These are phyloP conservation scores for Nitzschia putrida DNA, from an alignment of 108 stramenopile genomes.

Conservation along the genomic window DNA sequence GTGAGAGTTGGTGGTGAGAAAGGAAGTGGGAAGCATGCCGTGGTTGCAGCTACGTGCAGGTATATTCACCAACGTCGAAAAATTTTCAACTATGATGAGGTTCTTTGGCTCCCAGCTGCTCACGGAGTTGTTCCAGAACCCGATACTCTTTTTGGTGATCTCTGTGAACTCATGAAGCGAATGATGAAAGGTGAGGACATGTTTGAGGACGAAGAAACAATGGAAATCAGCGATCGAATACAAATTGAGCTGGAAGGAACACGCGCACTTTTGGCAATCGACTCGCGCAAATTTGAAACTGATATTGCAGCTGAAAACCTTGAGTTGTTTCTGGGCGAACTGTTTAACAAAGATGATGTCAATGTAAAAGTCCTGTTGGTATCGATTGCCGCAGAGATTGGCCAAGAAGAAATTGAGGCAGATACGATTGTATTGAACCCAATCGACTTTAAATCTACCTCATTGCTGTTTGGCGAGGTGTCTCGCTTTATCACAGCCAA, in stretches of 20 bases:
- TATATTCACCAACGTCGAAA: slow-evolving; percentile 30
- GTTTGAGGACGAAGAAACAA: slow-evolving; percentile 31
- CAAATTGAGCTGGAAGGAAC: slow-evolving; percentile 35
- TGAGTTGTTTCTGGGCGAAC: slow-evolving; percentile 28
- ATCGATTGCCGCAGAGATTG: slow-evolving; percentile 6
- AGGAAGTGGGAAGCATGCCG: slow-evolving; percentile 54
- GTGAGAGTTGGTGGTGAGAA: slow-evolving; percentile 52
- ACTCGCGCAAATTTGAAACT: slow-evolving; percentile 26
- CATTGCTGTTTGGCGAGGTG: slow-evolving; percentile 33
- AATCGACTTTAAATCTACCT: slow-evolving; percentile 38
- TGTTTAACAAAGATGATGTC: slow-evolving; percentile 23
- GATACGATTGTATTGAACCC: slow-evolving; percentile 26
- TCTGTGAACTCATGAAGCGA: slow-evolving; percentile 20
- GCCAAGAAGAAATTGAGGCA: slow-evolving; percentile 13
- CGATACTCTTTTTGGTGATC: slow-evolving; percentile 37
- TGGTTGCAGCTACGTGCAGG: slow-evolving; percentile 30
- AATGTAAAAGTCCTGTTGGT: slow-evolving; percentile 36
- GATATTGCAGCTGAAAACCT: slow-evolving; percentile 26
- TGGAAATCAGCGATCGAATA: slow-evolving; percentile 36
- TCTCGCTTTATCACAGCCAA: slow-evolving; percentile 44
- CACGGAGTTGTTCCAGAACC: slow-evolving; percentile 29
- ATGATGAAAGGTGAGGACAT: slow-evolving; percentile 30
- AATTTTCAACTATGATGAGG: slow-evolving; percentile 36
- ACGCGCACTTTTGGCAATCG: slow-evolving; percentile 26
- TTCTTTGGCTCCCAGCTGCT: slow-evolving; percentile 35